A percentile compares a stretch with the other conserved stretches of the same genome.
phyloP scores from a whole-genome alignment of 176 grass and related monocot species.

The Triticum urartu region DNA sequence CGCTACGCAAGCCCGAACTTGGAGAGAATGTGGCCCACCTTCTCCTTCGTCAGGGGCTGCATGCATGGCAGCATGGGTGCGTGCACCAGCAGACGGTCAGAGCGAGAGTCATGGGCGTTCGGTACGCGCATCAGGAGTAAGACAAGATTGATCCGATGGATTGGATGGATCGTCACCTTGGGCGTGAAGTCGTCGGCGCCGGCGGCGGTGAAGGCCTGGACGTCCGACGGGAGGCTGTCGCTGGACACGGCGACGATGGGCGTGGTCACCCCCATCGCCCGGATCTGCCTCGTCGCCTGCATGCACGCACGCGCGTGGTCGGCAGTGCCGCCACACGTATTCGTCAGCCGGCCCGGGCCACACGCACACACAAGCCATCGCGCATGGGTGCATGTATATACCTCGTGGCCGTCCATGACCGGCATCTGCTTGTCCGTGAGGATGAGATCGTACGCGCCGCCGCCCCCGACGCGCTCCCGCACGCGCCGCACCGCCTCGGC shows the following conservation, averaged over 20 bases:
- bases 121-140: neutral
- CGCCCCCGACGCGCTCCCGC: neutral
- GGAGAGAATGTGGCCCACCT: slow-evolving; percentile 39
- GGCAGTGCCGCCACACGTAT: too few relatives aligned
- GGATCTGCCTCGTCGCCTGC: slow-evolving; percentile 59
- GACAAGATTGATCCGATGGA: neutral
- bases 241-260: slow-evolving; percentile 67
- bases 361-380: neutral
- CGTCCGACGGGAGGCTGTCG: slow-evolving; percentile 45
- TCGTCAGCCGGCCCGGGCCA: neutral
- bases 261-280: slow-evolving; percentile 49
- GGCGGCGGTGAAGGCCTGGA: slow-evolving; percentile 55
- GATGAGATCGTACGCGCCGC: slow-evolving; percentile 50
- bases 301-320: too few relatives aligned
- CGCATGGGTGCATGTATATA: neutral
- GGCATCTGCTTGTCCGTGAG: slow-evolving; percentile 66
- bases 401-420: slow-evolving; percentile 68
- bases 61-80: neutral
- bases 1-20: slow-evolving; percentile 38
- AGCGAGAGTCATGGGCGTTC: neutral
- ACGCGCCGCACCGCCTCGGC: slow-evolving; percentile 46
- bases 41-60: slow-evolving; percentile 63
- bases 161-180: slow-evolving; percentile 34
- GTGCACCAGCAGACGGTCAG: neutral
- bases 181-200: slow-evolving; percentile 63